A percentile compares a stretch with the other conserved stretches of the same genome.
Evolutionary conservation across 352 stramenopile genomes (phyloP).

Genomic region (Phytopythium boreale): DNA sequence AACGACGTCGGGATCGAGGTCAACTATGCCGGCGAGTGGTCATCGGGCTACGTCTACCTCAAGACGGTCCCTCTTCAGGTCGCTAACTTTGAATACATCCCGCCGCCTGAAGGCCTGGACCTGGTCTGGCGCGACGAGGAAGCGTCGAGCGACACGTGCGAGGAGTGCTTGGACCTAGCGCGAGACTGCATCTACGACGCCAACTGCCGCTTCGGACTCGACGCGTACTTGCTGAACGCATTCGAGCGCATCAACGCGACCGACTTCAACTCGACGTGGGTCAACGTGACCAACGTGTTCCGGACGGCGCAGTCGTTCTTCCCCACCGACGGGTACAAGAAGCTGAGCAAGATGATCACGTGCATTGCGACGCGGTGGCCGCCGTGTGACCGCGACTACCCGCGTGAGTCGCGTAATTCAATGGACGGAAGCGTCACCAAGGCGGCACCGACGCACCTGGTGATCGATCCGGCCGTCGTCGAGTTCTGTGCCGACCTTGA

Average conservation of each 20-base stretch:
- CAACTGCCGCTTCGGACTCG: slow-evolving; percentile 37
- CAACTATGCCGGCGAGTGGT: slow-evolving; percentile 10
- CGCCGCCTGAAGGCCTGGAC: slow-evolving; percentile 27
- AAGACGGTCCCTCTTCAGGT: slow-evolving; percentile 26
- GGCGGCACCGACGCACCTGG: slow-evolving; percentile 1
- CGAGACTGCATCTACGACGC: slow-evolving; percentile 20
- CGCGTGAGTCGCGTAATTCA: slow-evolving; percentile 3
- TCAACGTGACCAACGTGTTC: slow-evolving; percentile 10
- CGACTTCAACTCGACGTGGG: slow-evolving; percentile 2
- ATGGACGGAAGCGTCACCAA: slow-evolving; percentile 2
- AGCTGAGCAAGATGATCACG: slow-evolving; percentile 23
- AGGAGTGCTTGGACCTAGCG: background rate
- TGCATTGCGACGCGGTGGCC: slow-evolving; percentile 20
- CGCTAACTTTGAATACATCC: slow-evolving; percentile 34
- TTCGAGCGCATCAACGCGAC: slow-evolving; percentile 11
- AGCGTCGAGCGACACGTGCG: slow-evolving; percentile 10
- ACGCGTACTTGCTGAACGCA: slow-evolving; percentile 20
- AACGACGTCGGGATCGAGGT: background rate
- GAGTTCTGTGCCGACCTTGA: slow-evolving; percentile 6
- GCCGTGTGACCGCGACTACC: slow-evolving; percentile 20
- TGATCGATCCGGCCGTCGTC: slow-evolving; percentile 8
- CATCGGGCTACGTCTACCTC: slow-evolving; percentile 13
- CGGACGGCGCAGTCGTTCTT: slow-evolving; percentile 25
- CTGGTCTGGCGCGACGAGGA: slow-evolving; percentile 28
- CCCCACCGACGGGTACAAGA: slow-evolving; percentile 19